Base-by-base conservation (phyloP, 2,329 filamentous ascomycete species). In the Alternaria longipes region DNA sequence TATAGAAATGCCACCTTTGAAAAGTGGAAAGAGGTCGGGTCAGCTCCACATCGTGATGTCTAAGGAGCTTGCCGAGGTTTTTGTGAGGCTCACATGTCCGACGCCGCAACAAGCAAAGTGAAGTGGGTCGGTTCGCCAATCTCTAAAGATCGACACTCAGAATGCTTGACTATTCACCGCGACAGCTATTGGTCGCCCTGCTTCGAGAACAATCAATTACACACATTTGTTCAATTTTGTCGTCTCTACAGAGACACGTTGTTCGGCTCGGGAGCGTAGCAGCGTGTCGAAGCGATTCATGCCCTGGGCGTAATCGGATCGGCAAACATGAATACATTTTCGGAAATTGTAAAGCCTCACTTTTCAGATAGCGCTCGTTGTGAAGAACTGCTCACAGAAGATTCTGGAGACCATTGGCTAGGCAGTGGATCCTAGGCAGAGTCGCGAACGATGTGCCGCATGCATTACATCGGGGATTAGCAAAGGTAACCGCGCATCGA, bases 311-410 rank as follows among this genome's bases (percentile, higher is more conserved):
- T 38, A 38, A 50, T 50, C 46, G 30, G 46, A 50, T 50, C 46
- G 46, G 46, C 46, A 50, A 50, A 36, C 46, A 50, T 32, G 46
- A 22, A 36, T 38, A 50, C 30, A 20, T 36, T 24, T 26, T 50
- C 32, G 46, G 32, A 36, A 38, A 50, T 24, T 26, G 16, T 24
- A n/a, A 50, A 50, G 46, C 46, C 46, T 50, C 46, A 50, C 46
- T 50, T 50, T 50, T 26, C 22, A 8, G 42, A 38, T 22, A 38
- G 32, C 22, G 22, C 46, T 36, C 20, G 16, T 38, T 36, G 30
- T 24, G 46, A 50, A 50, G 46, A 24, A 1, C 30, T 36, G 46
- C 24, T 38, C 22, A 24, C 34, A 30, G 46, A 50, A 38, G 20
- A 34, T 8, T 12, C 8, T 38, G 20, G 46, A 11, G 32, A 36